A percentile compares a stretch with the other conserved stretches of the same genome.
phyloP scores from a whole-genome alignment of 1,284 basidiomycete genomes.

The Ceratobasidium sp. region DNA sequence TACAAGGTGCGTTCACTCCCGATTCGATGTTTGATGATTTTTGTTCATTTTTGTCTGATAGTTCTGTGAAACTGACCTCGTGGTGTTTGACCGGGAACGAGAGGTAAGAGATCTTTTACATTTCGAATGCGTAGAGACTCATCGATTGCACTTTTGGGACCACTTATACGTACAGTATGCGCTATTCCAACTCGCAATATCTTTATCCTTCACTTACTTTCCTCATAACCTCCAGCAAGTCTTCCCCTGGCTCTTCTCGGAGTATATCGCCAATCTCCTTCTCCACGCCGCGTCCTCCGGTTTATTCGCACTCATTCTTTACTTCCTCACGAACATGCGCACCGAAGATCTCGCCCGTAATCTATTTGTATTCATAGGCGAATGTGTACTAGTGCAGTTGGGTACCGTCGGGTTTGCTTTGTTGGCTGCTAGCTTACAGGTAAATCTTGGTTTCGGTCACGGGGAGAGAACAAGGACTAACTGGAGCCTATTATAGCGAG shows the following conservation, averaged over 20 bases:
- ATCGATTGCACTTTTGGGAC: constrained; percentile 41
- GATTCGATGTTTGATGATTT: not conserved
- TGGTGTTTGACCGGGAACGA: constrained; percentile 64
- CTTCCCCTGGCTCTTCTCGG: constrained; percentile 58
- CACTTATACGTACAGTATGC: constrained; percentile 50
- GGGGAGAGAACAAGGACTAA: not conserved
- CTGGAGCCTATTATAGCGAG: not conserved
- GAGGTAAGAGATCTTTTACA: constrained; percentile 54
- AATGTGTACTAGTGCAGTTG: constrained; percentile 59
- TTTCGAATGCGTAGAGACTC: not conserved
- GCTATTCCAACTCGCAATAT: constrained; percentile 36
- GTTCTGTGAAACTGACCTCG: constrained; percentile 58
- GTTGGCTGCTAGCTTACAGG: constrained; percentile 53
- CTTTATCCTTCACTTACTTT: not conserved
- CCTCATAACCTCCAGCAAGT: constrained; percentile 53
- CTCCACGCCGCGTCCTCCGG: constrained; percentile 56
- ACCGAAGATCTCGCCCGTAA: constrained; percentile 57
- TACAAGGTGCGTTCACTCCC: constrained; percentile 43
- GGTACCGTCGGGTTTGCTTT: constrained; percentile 59
- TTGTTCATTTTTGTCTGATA: constrained; percentile 57
- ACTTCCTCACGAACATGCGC: constrained; percentile 58
- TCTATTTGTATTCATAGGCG: constrained; percentile 59
- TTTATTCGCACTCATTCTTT: constrained; percentile 56
- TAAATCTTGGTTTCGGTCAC: not conserved
- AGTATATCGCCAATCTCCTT: constrained; percentile 55